Conservation (phyloP, 2,329 filamentous ascomycete genomes). For the Ophiosphaerella herpotricha region DNA sequence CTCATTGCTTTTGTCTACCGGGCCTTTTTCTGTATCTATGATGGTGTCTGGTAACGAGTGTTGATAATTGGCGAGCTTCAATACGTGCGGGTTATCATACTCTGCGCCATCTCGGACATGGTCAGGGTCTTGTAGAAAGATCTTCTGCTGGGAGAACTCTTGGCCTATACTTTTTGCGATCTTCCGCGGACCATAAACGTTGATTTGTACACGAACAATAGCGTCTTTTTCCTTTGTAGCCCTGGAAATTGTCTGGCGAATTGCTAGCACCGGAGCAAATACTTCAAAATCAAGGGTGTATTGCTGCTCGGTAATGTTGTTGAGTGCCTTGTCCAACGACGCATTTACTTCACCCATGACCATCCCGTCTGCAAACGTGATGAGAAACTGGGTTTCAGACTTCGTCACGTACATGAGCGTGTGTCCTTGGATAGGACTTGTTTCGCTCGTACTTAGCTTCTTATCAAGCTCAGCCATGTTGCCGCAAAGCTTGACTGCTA, state of each 20-base stretch:
- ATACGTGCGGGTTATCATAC: constrained; percentile 35
- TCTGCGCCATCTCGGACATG: constrained; percentile 11
- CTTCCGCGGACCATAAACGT: constrained; percentile 23
- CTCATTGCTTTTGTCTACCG: neutral
- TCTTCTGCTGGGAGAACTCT: constrained; percentile 23
- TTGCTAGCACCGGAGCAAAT: constrained; percentile 19
- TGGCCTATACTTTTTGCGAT: constrained; percentile 15
- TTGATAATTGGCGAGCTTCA: constrained; percentile 19
- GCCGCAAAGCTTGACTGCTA: constrained; percentile 25
- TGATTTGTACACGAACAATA: constrained; percentile 30
- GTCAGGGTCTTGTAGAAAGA: constrained; percentile 33
- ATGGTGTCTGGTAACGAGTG: neutral
- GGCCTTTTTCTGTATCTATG: constrained; percentile 1
- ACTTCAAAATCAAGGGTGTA: constrained; percentile 27
- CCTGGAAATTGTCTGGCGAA: constrained; percentile 27
- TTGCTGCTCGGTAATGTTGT: constrained; percentile 16
- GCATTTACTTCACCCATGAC: constrained; percentile 24
- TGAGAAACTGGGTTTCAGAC: constrained; percentile 12
- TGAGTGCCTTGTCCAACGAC: constrained; percentile 24
- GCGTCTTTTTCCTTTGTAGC: constrained; percentile 31
- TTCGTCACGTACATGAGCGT: constrained; percentile 15
- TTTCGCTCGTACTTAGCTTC: constrained; percentile 6
- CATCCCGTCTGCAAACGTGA: constrained; percentile 18
- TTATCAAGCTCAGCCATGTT: constrained; percentile 28
- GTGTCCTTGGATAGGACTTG: constrained; percentile 20